These are phyloP conservation scores for Termitomyces sp. DNA, from an alignment of 768 basidiomycete genomes.

Conservation along the genomic window DNA sequence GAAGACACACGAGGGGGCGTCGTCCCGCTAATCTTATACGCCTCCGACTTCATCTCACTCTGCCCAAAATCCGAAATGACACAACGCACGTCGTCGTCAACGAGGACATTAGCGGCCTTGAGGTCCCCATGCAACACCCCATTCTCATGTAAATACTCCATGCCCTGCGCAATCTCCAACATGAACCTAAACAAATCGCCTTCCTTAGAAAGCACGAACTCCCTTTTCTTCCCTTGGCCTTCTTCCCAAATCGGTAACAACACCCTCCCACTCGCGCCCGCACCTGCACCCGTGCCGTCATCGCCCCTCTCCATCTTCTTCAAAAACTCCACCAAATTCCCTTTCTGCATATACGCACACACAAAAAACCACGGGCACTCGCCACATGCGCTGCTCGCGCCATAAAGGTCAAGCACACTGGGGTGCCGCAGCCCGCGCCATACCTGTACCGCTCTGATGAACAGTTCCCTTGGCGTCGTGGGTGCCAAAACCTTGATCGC, in stretches of 20 bases:
- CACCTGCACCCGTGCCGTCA: too few species aligned
- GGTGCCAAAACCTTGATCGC: constrained; percentile 71
- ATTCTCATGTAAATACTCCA: constrained; percentile 71
- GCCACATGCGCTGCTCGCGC: constrained; percentile 67
- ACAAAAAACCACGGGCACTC: constrained; percentile 80
- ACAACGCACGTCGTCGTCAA: constrained; percentile 61
- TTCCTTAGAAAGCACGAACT: not conserved
- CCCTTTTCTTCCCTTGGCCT: not conserved
- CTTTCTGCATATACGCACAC: constrained; percentile 64
- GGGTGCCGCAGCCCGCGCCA: constrained; percentile 69
- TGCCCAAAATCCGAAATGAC: constrained; percentile 83
- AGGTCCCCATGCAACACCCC: constrained; percentile 78
- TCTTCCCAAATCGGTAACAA: constrained; percentile 5
- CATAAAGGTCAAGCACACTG: constrained; percentile 69
- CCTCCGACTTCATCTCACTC: constrained; percentile 73
- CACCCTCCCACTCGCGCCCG: not conserved
- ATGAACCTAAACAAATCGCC: constrained; percentile 56
- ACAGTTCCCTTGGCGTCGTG: constrained; percentile 56
- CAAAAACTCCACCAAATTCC: constrained; percentile 60
- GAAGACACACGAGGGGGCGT: constrained; percentile 38
- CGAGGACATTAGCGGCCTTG: constrained; percentile 73
- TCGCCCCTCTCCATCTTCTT: constrained; percentile 25
- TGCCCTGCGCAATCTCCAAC: constrained; percentile 72
- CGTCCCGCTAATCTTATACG: constrained; percentile 52
- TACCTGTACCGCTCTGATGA: constrained; percentile 62